These are phyloP conservation scores for Russula dissimulans DNA, from an alignment of 768 basidiomycete genomes.

Conservation along the genomic window DNA sequence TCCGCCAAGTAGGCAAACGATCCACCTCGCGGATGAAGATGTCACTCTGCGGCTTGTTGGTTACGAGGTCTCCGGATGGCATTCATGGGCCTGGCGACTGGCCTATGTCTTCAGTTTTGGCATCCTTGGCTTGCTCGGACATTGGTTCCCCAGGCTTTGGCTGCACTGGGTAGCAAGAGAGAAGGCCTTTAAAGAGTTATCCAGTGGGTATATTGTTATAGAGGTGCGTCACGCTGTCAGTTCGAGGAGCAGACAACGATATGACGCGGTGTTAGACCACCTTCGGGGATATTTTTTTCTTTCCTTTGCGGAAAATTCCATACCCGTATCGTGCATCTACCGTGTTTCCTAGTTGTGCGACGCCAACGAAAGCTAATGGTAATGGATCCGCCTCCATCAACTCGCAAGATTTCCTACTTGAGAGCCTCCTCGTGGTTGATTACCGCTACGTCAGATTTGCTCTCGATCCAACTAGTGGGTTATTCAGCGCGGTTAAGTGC, in stretches of 20 bases:
- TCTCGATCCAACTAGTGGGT: constrained; percentile 71
- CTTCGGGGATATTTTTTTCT: constrained; percentile 71
- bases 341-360: constrained; percentile 47
- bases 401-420: constrained; percentile 31
- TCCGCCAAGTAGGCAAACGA: constrained; percentile 75
- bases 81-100: constrained; percentile 58
- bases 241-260: constrained; percentile 13
- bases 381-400: constrained; percentile 27
- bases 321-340: constrained; percentile 77
- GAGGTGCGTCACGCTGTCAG: constrained; percentile 51
- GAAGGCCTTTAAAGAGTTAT: constrained; percentile 67
- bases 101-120: constrained; percentile 65
- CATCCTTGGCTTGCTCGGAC: constrained; percentile 66
- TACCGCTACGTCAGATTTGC: constrained; percentile 91
- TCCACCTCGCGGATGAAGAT: constrained; percentile 87
- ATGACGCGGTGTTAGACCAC: constrained; percentile 51
- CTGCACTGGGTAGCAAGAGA: constrained; percentile 78
- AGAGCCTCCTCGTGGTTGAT: constrained; percentile 61
- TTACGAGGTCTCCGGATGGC: constrained; percentile 59
- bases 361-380: constrained; percentile 13
- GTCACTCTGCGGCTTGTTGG: constrained; percentile 80
- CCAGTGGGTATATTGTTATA: constrained; percentile 71
- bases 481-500: constrained; percentile 76
- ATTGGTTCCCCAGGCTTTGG: constrained; percentile 94
- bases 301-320: constrained; percentile 54